Percentiles rank a stretch among this genome's conserved stretches.
These are phyloP conservation scores for Mycogone perniciosa DNA, from an alignment of 2,329 filamentous ascomycete species.

Conservation along the genomic window DNA sequence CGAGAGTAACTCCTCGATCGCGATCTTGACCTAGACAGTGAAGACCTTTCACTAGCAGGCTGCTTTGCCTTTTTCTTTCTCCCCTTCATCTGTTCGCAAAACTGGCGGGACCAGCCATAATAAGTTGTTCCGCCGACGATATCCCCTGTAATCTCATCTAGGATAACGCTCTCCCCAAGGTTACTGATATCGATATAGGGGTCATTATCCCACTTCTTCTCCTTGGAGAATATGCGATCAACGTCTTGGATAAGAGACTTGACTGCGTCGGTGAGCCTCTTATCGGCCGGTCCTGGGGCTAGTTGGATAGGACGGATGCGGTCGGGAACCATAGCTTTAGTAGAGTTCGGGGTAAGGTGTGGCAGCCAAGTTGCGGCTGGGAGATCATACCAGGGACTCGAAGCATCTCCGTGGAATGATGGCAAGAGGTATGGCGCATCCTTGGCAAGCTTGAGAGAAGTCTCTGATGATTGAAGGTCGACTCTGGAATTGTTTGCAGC, in stretches of 20 bases:
- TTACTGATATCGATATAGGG: conserved; percentile 61
- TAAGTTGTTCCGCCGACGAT: conserved; percentile 65
- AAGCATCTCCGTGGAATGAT: conserved; percentile 66
- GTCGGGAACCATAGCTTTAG: conserved; percentile 63
- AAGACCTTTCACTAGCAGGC: conserved; percentile 29
- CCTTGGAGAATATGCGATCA: conserved; percentile 58
- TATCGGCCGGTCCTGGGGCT: conserved; percentile 59
- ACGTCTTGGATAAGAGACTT: conserved; percentile 64
- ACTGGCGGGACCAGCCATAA: conserved; percentile 78
- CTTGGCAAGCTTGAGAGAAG: conserved; percentile 39
- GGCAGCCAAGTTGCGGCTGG: conserved; percentile 77
- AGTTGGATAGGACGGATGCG: conserved; percentile 68
- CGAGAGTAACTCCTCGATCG: conserved; percentile 24
- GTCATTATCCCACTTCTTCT: conserved; percentile 41
- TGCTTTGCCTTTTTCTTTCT: conserved; percentile 31
- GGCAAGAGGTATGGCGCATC: conserved; percentile 65
- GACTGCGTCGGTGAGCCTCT: conserved; percentile 60
- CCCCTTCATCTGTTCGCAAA: conserved; percentile 75
- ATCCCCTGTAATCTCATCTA: conserved; percentile 61
- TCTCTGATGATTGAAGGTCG: conserved; percentile 17
- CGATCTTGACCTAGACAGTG: conserved; percentile 25
- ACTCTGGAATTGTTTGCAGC: conserved; percentile 18
- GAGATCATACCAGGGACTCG: conserved; percentile 71
- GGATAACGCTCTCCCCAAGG: conserved; percentile 61
- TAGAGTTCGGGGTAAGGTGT: conserved; percentile 69